Conservation (phyloP, 2,329 filamentous ascomycete species). For the Aspergillus niger region DNA sequence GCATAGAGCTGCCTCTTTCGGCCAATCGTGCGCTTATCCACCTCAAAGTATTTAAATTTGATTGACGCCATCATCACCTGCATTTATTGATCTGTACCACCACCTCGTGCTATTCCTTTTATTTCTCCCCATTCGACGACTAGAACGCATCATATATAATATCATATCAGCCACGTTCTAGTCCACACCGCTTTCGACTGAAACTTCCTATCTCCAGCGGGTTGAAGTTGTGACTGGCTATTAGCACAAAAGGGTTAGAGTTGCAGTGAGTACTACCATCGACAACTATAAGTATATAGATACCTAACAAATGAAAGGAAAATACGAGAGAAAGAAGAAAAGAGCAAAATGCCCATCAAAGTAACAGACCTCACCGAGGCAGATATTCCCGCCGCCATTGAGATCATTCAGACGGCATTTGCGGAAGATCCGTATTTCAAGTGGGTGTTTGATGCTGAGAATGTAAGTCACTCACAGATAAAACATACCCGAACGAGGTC, state of each 20-base stretch:
- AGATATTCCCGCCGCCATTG: slow-evolving; percentile 65
- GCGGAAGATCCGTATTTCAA: slow-evolving; percentile 67
- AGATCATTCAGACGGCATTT: slow-evolving; percentile 67
- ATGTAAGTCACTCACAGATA: slow-evolving; percentile 42
- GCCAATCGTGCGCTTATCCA: background rate
- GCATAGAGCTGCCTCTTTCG: slow-evolving; percentile 11
- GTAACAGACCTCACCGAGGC: slow-evolving; percentile 58
- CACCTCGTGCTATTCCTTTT: background rate
- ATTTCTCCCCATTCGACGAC: too few species aligned
- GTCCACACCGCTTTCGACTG: too few species aligned
- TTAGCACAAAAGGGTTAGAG: too few species aligned
- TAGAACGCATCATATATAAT: too few species aligned
- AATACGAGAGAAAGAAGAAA: background rate
- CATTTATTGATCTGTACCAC: slow-evolving; percentile 1
- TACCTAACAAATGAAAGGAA: too few species aligned
- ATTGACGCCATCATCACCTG: background rate
- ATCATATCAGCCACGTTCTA: too few species aligned
- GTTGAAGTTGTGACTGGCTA: too few species aligned
- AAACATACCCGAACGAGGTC: too few species aligned
- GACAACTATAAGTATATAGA: too few species aligned
- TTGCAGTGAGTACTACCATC: too few species aligned
- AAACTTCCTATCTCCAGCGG: too few species aligned
- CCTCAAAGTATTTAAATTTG: background rate
- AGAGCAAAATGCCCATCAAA: slow-evolving; percentile 53
- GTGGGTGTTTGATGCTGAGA: slow-evolving; percentile 65